Evolutionary conservation across 176 grass and related monocot species (phyloP).

Genomic region (Aegilops umbellulata): DNA sequence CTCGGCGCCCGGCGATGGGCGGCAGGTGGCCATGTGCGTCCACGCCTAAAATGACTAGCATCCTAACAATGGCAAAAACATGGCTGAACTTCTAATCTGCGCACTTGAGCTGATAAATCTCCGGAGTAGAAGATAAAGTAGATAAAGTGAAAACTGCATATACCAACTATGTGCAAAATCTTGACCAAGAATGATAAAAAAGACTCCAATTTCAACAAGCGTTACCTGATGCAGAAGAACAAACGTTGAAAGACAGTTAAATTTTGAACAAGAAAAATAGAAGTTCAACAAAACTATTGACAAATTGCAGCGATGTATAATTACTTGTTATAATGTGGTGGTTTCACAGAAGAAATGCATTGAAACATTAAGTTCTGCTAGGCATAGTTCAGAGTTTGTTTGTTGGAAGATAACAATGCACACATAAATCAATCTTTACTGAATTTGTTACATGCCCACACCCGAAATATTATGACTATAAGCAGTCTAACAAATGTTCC

Average conservation of each 20-base stretch:
- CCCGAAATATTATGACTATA: too few species aligned
- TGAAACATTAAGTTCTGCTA: conserved; percentile 50
- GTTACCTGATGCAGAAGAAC: conserved; percentile 51
- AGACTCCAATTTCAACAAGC: conserved; percentile 83
- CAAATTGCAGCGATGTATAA: conserved; percentile 23
- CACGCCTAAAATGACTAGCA: too few species aligned
- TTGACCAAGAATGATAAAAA: conserved; percentile 62
- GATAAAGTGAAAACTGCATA: conserved; percentile 55
- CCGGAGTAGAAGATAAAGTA: conserved; percentile 63
- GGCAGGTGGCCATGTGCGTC: too few species aligned
- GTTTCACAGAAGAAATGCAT: conserved; percentile 76
- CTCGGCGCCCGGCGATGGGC: too few species aligned
- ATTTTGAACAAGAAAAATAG: conserved; percentile 22
- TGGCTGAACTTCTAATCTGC: too few species aligned
- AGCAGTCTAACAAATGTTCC: too few species aligned
- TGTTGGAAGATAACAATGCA: background rate
- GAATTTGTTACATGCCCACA: too few species aligned
- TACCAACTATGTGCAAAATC: conserved; percentile 77
- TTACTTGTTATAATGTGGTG: conserved; percentile 47
- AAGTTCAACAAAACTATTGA: conserved; percentile 30
- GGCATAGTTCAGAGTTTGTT: conserved; percentile 32
- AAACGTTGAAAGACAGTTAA: conserved; percentile 19
- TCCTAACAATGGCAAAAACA: too few species aligned
- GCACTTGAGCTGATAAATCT: conserved; percentile 61
- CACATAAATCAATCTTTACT: too few species aligned